Percentiles rank a stretch among this genome's conserved stretches.
These are phyloP conservation scores for Phyllosticta citriasiana DNA, from an alignment of 2,329 filamentous ascomycete species.

Conservation along the genomic window DNA sequence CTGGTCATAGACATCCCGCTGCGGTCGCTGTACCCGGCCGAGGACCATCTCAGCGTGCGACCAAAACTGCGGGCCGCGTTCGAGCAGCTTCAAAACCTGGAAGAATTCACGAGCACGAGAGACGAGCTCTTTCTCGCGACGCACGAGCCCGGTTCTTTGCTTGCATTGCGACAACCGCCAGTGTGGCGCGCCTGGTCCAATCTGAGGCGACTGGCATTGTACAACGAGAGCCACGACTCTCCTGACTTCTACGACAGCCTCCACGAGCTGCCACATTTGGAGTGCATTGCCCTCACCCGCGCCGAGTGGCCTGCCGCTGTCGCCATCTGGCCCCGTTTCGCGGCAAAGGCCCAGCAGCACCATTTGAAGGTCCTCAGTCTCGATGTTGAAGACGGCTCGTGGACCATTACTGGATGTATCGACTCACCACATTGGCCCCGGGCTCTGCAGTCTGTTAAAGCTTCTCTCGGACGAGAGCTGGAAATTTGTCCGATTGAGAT, in stretches of 20 bases:
- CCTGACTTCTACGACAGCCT: constrained; percentile 21
- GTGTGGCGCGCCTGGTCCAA: constrained; percentile 38
- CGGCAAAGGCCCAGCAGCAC: constrained; percentile 23
- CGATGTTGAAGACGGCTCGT: constrained; percentile 12
- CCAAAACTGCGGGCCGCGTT: constrained; percentile 38
- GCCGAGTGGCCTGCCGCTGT: constrained; percentile 16
- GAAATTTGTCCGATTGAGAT: constrained; percentile 13
- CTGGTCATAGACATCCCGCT: constrained; percentile 43
- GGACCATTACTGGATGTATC: constrained; percentile 14
- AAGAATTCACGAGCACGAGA: constrained; percentile 40
- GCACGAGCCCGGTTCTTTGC: constrained; percentile 2
- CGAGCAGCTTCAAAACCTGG: constrained; percentile 31
- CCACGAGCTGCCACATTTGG: constrained; percentile 28
- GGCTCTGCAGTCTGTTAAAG: constrained; percentile 24
- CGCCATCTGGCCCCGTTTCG: constrained; percentile 30
- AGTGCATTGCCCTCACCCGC: constrained; percentile 35
- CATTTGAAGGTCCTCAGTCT: constrained; percentile 17
- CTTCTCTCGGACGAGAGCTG: constrained; percentile 32
- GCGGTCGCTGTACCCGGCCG: constrained; percentile 31
- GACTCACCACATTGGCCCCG: constrained; percentile 19
- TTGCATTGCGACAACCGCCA: constrained; percentile 16
- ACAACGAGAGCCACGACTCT: constrained; percentile 30
- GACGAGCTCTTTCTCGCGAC: constrained; percentile 37
- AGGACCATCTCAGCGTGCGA: constrained; percentile 31
- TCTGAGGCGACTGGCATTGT: constrained; percentile 35